A percentile compares a stretch with the other conserved stretches of the same genome.
These are phyloP conservation scores for Lactifluus volemus DNA, from an alignment of 768 basidiomycete genomes.

Conservation along the genomic window DNA sequence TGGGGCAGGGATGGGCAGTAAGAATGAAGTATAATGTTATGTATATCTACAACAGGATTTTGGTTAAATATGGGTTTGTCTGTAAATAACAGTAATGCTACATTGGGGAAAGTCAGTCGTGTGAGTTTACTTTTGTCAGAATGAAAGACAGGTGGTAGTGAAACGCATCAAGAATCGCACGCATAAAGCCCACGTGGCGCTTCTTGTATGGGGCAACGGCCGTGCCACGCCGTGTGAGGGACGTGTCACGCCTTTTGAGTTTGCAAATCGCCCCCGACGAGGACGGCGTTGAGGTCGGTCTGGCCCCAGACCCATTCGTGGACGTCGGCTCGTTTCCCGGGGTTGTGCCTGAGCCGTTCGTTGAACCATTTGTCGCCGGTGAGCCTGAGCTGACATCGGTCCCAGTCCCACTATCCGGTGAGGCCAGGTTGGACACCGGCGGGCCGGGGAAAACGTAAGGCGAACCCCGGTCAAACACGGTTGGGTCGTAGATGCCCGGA, in stretches of 20 bases:
- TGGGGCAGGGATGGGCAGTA: background rate
- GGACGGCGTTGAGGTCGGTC: background rate
- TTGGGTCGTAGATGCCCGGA: constrained; percentile 59
- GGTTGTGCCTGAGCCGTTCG: background rate
- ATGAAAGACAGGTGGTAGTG: background rate
- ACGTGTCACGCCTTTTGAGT: background rate
- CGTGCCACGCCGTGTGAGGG: background rate
- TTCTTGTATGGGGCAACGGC: background rate
- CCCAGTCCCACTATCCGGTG: background rate
- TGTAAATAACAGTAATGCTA: background rate
- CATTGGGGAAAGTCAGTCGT: background rate
- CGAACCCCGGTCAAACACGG: constrained; percentile 20
- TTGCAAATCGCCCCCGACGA: background rate
- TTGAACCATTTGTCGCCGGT: background rate
- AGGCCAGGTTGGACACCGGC: constrained; percentile 18
- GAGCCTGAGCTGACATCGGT: background rate
- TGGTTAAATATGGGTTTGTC: background rate
- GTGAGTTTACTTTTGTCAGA: background rate
- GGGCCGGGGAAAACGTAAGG: constrained; percentile 13
- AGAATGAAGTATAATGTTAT: background rate
- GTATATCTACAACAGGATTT: background rate
- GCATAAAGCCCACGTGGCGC: constrained; percentile 4
- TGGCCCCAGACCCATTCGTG: background rate
- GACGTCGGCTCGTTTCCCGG: background rate
- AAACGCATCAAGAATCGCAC: constrained; percentile 3